Percentiles rank a stretch among this genome's conserved stretches.
These are phyloP conservation scores for Phytopythium helicoides DNA, from an alignment of 352 stramenopile species.

Conservation along the genomic window DNA sequence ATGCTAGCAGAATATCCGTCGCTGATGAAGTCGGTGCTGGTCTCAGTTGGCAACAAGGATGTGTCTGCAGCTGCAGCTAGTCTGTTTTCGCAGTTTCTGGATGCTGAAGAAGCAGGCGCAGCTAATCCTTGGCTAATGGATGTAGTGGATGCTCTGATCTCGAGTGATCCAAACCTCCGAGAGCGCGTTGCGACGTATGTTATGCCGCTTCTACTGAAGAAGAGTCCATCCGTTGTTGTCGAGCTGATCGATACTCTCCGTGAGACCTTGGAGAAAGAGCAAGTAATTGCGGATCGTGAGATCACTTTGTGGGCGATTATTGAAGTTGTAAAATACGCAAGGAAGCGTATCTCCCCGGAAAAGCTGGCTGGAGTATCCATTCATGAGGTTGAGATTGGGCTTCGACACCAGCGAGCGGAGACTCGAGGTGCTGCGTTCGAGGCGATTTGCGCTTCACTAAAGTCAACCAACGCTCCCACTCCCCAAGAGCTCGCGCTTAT, in stretches of 20 bases:
- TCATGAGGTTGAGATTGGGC: constrained; percentile 48
- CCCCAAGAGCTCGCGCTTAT: constrained; percentile 52
- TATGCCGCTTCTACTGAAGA: constrained; percentile 68
- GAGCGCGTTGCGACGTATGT: constrained; percentile 72
- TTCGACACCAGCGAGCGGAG: constrained; percentile 53
- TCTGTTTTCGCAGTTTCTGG: constrained; percentile 71
- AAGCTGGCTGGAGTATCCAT: constrained; percentile 52
- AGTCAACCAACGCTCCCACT: constrained; percentile 72
- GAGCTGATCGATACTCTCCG: constrained; percentile 53
- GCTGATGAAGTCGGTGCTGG: constrained; percentile 57
- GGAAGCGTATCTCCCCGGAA: constrained; percentile 61
- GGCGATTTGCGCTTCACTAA: constrained; percentile 72
- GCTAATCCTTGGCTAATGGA: constrained; percentile 52
- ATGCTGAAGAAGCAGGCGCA: constrained; percentile 16
- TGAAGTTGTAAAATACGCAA: constrained; percentile 77
- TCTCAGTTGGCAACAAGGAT: constrained; percentile 66
- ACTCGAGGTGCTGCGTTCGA: constrained; percentile 75
- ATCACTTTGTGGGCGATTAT: constrained; percentile 67
- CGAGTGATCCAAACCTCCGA: constrained; percentile 47
- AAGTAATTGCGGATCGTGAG: constrained; percentile 19
- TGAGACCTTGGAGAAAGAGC: constrained; percentile 10
- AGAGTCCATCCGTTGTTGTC: constrained; percentile 52
- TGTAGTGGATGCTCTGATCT: constrained; percentile 53
- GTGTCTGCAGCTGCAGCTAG: constrained; percentile 64
- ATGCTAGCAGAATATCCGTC: constrained; percentile 43